Base-by-base conservation (phyloP, 768 basidiomycete genomes). In the Udeniomyces megalosporus region DNA sequence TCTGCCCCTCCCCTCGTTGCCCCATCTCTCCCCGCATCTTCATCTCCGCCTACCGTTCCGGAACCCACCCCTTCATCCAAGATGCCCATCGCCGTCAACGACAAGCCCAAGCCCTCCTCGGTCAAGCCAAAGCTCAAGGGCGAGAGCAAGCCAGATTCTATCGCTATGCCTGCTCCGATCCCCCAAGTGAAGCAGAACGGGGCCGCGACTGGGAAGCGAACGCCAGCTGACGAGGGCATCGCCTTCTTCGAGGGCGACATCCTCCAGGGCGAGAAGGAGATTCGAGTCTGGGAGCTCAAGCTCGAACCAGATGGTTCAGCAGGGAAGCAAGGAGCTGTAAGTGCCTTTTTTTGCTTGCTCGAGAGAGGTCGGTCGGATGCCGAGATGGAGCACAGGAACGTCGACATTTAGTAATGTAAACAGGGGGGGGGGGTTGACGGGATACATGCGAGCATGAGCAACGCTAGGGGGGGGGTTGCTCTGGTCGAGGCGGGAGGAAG, bases 281-380 rank as follows among this genome's bases (percentile, higher is more conserved):
- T 96, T 48, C 79, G 78, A 66, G 90, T 96, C 20, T 93, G 89
- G 69, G 86, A 92, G 74, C 80, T 99, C 38, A 77, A 78, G 52
- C 78, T 99, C 38, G 89, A 90, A 70, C 79, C 84, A 15, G 88
- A 97, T 75, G 95, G 95, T 47, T 88, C 88, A 17, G 93, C 95
- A 1, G 80, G 79, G 71, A 85, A 87, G 73, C 83, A 86, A 68
- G 81, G 84, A 75, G 82, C 85, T 67, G 93, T 89, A 68, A 70
- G 85, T 78, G 15, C 35, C 35, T 28, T 20, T 3, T 35, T 8
- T 56, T 20, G 15, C 42, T 42, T 42, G 8, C 38, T 8, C 17
- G 38, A n/a, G n/a, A n/a, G n/a, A n/a, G n/a, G n/a, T n/a, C n/a
- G n/a, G n/a, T n/a, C n/a, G n/a, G n/a, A n/a, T n/a, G n/a, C n/a